A percentile compares a stretch with the other conserved stretches of the same genome.
phyloP scores from a whole-genome alignment of 768 basidiomycete genomes.

The Collybia sp. region DNA sequence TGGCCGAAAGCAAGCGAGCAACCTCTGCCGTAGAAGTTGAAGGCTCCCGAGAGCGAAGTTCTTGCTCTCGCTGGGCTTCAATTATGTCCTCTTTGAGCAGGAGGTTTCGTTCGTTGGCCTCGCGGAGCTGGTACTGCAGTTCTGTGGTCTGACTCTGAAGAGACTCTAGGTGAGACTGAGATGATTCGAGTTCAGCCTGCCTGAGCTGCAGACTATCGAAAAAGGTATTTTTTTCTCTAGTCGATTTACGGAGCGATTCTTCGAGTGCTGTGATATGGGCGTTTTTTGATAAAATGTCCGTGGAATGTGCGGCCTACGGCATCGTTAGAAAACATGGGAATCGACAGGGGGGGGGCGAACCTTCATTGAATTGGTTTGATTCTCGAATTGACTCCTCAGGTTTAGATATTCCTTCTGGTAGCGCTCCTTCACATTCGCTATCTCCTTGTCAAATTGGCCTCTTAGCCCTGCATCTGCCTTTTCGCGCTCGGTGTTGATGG shows the following conservation, averaged over 20 bases:
- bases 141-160: slow-evolving; percentile 79
- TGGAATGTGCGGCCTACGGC: slow-evolving; percentile 57
- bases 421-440: slow-evolving; percentile 52
- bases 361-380: slow-evolving; percentile 72
- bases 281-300: slow-evolving; percentile 58
- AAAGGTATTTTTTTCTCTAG: slow-evolving; percentile 69
- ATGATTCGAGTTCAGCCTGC: slow-evolving; percentile 87
- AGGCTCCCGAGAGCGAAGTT: slow-evolving; percentile 37
- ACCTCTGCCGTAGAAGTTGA: slow-evolving; percentile 58
- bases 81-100: slow-evolving; percentile 68
- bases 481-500: slow-evolving; percentile 57
- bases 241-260: slow-evolving; percentile 60
- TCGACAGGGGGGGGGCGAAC: slow-evolving; percentile 29
- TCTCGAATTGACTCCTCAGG: slow-evolving; percentile 68
- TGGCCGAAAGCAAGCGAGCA: slow-evolving; percentile 66
- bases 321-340: slow-evolving; percentile 3
- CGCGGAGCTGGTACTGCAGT: slow-evolving; percentile 80
- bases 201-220: slow-evolving; percentile 87
- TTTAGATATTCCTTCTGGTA: slow-evolving; percentile 71
- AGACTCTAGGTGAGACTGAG: slow-evolving; percentile 68
- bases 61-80: slow-evolving; percentile 60
- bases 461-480: slow-evolving; percentile 54
- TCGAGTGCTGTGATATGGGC: slow-evolving; percentile 69
- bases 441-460: slow-evolving; percentile 70
- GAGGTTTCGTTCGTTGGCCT: slow-evolving; percentile 66